Evolutionary conservation across 2,329 filamentous ascomycete genomes (phyloP).

Genomic region (Periconia digitata): DNA sequence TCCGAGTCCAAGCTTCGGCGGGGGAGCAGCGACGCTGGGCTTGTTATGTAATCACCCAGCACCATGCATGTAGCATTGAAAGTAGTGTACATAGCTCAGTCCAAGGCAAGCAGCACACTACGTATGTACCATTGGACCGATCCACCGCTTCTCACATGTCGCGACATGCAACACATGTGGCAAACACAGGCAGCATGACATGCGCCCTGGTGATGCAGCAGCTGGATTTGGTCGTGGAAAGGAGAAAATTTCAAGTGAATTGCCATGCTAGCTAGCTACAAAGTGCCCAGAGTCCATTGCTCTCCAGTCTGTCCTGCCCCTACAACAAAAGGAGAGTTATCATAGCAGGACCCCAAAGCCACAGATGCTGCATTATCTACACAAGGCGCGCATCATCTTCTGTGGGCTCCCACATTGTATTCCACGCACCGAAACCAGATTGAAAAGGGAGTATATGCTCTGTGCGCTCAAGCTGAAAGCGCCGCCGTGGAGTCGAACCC

Average conservation of each 20-base stretch:
- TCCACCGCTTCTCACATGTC: no score
- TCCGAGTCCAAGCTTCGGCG: background rate
- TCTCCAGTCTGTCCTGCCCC: slow-evolving; percentile 19
- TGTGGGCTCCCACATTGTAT: slow-evolving; percentile 10
- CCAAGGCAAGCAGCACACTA: no score
- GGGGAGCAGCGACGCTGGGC: background rate
- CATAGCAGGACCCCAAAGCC: slow-evolving; percentile 9
- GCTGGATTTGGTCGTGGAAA: no score
- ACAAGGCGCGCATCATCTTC: slow-evolving; percentile 14
- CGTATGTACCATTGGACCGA: no score
- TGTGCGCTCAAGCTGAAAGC: slow-evolving; percentile 1
- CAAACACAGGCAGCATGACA: no score
- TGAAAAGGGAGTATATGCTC: slow-evolving; percentile 3
- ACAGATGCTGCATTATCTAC: slow-evolving; percentile 22
- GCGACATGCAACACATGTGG: no score
- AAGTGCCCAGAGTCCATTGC: slow-evolving; percentile 15
- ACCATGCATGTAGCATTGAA: no score
- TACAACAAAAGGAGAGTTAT: slow-evolving; percentile 31
- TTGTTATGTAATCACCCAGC: no score
- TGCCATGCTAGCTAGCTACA: slow-evolving; percentile 11
- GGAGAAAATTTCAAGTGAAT: background rate
- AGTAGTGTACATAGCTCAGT: no score
- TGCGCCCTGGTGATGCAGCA: no score
- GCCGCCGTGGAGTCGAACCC: slow-evolving; percentile 4
- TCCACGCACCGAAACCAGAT: slow-evolving; percentile 6